Percentiles rank a stretch among this genome's conserved stretches.
These are phyloP conservation scores for Septoria linicola DNA, from an alignment of 2,329 filamentous ascomycete species.

Conservation along the genomic window DNA sequence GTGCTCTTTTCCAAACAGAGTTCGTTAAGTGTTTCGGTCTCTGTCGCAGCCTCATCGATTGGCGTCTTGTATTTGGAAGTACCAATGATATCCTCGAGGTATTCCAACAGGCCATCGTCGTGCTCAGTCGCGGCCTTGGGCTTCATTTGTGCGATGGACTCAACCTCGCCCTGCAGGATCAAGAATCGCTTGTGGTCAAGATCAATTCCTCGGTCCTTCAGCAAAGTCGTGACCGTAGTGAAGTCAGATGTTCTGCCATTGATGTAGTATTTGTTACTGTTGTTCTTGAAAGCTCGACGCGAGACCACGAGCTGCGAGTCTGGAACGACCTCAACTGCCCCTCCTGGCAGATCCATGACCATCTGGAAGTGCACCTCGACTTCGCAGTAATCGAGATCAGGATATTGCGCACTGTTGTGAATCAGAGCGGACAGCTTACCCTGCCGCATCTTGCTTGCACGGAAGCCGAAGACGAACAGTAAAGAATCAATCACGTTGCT, in stretches of 20 bases:
- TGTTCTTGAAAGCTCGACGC: constrained; percentile 93
- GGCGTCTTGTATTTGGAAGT: constrained; percentile 98
- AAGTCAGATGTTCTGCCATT: constrained; percentile 87
- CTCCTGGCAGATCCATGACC: constrained; percentile 81
- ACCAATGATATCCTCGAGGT: constrained; percentile 97
- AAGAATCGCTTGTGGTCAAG: constrained; percentile 97
- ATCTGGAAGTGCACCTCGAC: constrained; percentile 96
- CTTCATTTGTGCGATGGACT: constrained; percentile 99
- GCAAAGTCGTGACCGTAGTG: constrained; percentile 81
- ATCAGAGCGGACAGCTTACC: constrained; percentile 97
- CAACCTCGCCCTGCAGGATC: constrained; percentile 95
- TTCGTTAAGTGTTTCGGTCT: constrained; percentile 91
- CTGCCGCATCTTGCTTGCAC: constrained; percentile 98
- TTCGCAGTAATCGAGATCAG: constrained; percentile 85
- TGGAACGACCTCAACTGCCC: constrained; percentile 73
- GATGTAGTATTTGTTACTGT: constrained; percentile 97
- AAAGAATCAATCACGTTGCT: constrained; percentile 98
- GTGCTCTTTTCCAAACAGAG: constrained; percentile 92
- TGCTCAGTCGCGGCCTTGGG: constrained; percentile 92
- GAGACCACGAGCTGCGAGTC: constrained; percentile 85
- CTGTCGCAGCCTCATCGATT: constrained; percentile 87
- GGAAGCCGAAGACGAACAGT: constrained; percentile 98
- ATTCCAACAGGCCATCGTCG: constrained; percentile 92
- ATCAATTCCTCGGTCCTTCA: constrained; percentile 86
- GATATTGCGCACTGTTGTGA: constrained; percentile 88